Conservation (phyloP, 805 yeast species). For the Candida coquimbonensis region DNA sequence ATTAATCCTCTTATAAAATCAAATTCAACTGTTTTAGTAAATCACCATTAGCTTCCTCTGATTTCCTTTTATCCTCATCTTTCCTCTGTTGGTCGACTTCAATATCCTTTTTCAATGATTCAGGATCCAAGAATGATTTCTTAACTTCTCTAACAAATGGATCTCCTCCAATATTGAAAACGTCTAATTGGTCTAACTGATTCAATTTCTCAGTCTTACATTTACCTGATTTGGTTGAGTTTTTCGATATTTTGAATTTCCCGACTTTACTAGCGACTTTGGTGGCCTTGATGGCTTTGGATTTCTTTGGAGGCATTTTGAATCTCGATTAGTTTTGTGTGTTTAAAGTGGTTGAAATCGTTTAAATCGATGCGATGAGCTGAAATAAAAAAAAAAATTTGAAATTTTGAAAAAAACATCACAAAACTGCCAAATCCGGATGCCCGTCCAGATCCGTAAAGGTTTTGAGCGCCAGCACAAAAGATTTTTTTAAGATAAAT, state of each 20-base stretch:
- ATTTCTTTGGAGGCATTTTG: slow-evolving; percentile 9
- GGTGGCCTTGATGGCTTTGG: slow-evolving; percentile 6
- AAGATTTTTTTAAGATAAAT: neutral
- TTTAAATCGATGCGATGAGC: neutral
- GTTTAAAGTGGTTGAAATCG: neutral
- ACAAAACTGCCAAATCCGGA: neutral
- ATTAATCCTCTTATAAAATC: neutral
- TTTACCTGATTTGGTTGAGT: slow-evolving; percentile 3
- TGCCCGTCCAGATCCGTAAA: neutral
- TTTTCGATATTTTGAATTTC: slow-evolving; percentile 8
- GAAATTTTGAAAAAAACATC: neutral
- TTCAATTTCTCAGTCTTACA: slow-evolving; percentile 9
- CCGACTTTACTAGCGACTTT: neutral
- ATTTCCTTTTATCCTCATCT: slow-evolving; percentile 14
- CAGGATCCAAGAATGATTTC: slow-evolving; percentile 11
- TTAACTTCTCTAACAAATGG: neutral
- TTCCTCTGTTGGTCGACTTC: slow-evolving; percentile 20
- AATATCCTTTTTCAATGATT: slow-evolving; percentile 19
- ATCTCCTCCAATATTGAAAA: slow-evolving; percentile 2
- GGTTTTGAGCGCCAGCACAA: neutral
- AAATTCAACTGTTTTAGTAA: slow-evolving; percentile 25
- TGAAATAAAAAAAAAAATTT: neutral
- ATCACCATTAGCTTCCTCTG: slow-evolving; percentile 23
- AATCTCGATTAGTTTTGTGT: neutral
- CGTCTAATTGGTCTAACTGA: slow-evolving; percentile 5